phyloP scores from a whole-genome alignment of 2,329 filamentous ascomycete species.

The Endocalyx cinctus region DNA sequence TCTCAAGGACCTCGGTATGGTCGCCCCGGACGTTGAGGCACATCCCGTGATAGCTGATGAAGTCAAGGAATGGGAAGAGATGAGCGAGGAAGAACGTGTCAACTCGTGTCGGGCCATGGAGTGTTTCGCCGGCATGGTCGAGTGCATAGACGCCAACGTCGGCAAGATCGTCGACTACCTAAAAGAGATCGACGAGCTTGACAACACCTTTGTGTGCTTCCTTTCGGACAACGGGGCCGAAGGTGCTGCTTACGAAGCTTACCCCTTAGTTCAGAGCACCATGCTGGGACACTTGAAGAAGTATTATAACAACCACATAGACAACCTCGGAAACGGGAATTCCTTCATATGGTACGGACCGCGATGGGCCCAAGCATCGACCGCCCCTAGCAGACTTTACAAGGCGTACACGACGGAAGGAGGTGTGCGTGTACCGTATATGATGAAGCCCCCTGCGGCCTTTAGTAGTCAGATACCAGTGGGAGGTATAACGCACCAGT shows the following conservation, averaged over 20 bases:
- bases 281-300: constrained; percentile 47
- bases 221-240: constrained; percentile 61
- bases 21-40: constrained; percentile 44
- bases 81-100: constrained; percentile 40
- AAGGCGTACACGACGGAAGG: constrained; percentile 43
- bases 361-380: constrained; percentile 43
- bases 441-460: constrained; percentile 37
- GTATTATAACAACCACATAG: constrained; percentile 53
- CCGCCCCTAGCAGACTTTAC: constrained; percentile 31
- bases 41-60: constrained; percentile 47
- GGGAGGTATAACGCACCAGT: constrained; percentile 42
- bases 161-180: constrained; percentile 56
- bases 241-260: constrained; percentile 53
- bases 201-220: constrained; percentile 62
- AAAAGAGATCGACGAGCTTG: constrained; percentile 49
- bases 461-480: constrained; percentile 20
- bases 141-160: constrained; percentile 56
- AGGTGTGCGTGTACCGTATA: constrained; percentile 48
- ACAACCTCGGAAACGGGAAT: constrained; percentile 53
- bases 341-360: constrained; percentile 59
- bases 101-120: constrained; percentile 54
- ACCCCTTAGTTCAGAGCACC: constrained; percentile 51
- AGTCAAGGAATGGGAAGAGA: constrained; percentile 42
- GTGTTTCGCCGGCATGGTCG: constrained; percentile 60
- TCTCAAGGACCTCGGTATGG: constrained; percentile 54